Conservation (phyloP, 2,329 filamentous ascomycete genomes). For the Aspergillus fischeri region DNA sequence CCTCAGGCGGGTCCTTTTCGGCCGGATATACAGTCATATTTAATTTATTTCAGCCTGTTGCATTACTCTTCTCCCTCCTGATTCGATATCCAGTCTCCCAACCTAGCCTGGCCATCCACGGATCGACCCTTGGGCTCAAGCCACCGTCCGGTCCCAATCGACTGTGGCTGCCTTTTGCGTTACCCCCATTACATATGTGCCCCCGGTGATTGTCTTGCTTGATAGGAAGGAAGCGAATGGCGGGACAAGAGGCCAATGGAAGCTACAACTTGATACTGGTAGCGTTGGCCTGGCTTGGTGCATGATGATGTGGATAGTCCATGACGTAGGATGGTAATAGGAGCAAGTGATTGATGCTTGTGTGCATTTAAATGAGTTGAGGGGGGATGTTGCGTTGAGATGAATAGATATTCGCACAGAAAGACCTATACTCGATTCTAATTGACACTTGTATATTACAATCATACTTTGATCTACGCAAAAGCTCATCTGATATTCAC, state of each 20-base stretch:
- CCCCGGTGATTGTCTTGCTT: neutral
- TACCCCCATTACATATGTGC: too few relatives aligned
- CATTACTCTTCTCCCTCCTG: too few relatives aligned
- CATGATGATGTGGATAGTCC: neutral
- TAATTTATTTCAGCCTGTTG: too few relatives aligned
- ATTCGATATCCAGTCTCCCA: neutral
- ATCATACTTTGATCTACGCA: neutral
- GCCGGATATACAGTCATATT: neutral
- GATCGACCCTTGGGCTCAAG: neutral
- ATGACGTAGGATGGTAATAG: neutral
- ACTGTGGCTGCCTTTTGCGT: neutral
- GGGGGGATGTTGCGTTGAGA: too few relatives aligned
- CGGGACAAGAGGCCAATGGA: too few relatives aligned
- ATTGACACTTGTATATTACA: neutral
- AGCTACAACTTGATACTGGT: neutral
- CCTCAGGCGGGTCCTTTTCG: neutral
- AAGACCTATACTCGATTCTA: neutral
- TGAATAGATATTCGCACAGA: too few relatives aligned
- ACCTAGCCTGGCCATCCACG: neutral
- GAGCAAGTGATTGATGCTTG: neutral
- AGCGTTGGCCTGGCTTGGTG: neutral
- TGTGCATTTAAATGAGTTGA: neutral
- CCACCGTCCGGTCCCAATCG: neutral
- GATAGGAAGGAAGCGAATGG: neutral
- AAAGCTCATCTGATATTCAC: neutral